Percentiles rank a stretch among this genome's conserved stretches.
Evolutionary conservation across 441 rosid genomes (phyloP).

Genomic region (Erodium texanum): DNA sequence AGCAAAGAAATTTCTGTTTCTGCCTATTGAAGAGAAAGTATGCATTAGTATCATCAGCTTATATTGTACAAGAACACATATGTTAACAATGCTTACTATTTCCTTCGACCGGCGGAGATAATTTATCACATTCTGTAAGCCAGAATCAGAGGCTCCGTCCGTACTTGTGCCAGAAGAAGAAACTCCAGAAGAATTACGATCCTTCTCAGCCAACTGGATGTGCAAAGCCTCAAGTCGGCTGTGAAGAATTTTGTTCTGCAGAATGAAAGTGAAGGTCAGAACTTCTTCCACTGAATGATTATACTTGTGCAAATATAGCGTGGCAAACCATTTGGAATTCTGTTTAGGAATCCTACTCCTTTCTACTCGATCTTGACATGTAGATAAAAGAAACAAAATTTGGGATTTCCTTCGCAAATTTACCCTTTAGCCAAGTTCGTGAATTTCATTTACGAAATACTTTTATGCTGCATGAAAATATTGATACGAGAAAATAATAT

Average conservation of each 20-base stretch:
- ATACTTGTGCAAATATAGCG: neutral
- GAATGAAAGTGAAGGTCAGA: slow-evolving; percentile 11
- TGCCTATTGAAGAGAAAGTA: slow-evolving; percentile 40
- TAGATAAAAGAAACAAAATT: neutral
- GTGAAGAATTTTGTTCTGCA: slow-evolving; percentile 84
- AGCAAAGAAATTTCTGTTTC: slow-evolving; percentile 90
- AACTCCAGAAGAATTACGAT: slow-evolving; percentile 44
- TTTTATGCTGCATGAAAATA: neutral
- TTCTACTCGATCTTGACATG: neutral
- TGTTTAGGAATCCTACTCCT: neutral
- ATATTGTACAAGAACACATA: neutral
- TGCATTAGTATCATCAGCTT: neutral
- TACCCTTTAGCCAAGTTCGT: too few relatives aligned
- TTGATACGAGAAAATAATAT: too few relatives aligned
- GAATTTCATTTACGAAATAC: neutral
- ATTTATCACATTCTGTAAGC: slow-evolving; percentile 75
- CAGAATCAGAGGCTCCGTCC: slow-evolving; percentile 45
- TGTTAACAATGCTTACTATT: slow-evolving; percentile 45
- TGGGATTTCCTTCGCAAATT: neutral
- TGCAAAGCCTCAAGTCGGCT: slow-evolving; percentile 86
- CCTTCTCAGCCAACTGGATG: slow-evolving; percentile 75
- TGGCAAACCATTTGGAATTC: neutral
- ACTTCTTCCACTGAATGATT: neutral
- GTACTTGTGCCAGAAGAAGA: slow-evolving; percentile 33
- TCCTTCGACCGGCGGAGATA: slow-evolving; percentile 88